A percentile compares a stretch with the other conserved stretches of the same genome.
phyloP scores from a whole-genome alignment of 306 rosid genomes.

The Prunus salicina region DNA sequence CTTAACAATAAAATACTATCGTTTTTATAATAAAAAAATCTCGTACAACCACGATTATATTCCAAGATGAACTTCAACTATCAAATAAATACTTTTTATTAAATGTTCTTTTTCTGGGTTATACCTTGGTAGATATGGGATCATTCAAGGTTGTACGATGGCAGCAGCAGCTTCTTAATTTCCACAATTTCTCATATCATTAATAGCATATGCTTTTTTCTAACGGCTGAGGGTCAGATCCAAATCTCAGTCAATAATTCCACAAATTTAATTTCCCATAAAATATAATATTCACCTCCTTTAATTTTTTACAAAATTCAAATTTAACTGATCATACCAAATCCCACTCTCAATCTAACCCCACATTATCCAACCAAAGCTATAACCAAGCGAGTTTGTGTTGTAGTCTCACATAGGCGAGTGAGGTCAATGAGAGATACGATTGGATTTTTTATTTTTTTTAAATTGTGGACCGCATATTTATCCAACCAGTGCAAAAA shows the following conservation, averaged over 20 bases:
- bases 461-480: constrained; percentile 17
- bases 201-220: background rate
- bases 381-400: background rate
- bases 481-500: constrained; percentile 8
- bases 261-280: constrained; percentile 4
- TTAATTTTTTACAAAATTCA: constrained; percentile 12
- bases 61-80: too few species aligned
- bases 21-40: too few species aligned
- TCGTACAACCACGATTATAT: too few species aligned
- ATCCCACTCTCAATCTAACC: constrained; percentile 1
- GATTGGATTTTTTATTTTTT: background rate
- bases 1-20: too few species aligned
- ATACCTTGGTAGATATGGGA: too few species aligned
- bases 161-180: too few species aligned
- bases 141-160: too few species aligned
- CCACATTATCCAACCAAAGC: background rate
- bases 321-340: background rate
- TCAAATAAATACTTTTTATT: too few species aligned
- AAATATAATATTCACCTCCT: background rate
- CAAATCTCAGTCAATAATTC: constrained; percentile 30
- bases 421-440: background rate
- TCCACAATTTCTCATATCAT: background rate
- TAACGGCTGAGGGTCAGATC: constrained; percentile 8
- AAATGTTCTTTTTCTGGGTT: too few species aligned
- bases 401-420: background rate